Conservation (phyloP, 2,329 filamentous ascomycete genomes). For the Trichoderma harzianum region DNA sequence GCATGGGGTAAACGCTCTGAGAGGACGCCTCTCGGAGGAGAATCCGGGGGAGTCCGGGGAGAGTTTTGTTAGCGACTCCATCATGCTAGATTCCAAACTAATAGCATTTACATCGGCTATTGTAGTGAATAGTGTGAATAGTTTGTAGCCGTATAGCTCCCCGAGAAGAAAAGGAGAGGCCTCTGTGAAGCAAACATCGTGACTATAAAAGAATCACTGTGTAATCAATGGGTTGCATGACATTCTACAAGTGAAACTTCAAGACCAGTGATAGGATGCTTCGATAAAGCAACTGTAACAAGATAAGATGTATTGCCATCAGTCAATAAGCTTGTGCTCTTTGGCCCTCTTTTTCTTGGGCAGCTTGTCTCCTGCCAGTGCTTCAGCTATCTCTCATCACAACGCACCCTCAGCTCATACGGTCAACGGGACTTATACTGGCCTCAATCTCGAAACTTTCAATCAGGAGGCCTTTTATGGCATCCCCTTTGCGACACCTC, state of each 20-base stretch:
- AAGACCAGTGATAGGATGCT: background rate
- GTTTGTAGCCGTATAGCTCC: background rate
- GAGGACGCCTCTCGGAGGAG: background rate
- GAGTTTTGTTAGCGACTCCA: background rate
- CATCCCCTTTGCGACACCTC: conserved; percentile 1
- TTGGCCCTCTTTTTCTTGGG: background rate
- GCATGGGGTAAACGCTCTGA: background rate
- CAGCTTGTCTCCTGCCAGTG: background rate
- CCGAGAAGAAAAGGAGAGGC: background rate
- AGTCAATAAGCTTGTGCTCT: background rate
- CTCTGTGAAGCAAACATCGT: background rate
- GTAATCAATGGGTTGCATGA: background rate
- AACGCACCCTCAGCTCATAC: conserved; percentile 1
- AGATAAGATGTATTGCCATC: background rate
- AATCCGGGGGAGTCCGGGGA: conserved; percentile 14
- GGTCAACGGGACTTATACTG: conserved; percentile 10
- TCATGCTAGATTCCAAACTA: background rate
- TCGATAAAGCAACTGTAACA: background rate
- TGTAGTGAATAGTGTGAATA: background rate
- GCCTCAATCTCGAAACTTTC: background rate
- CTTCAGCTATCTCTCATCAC: background rate
- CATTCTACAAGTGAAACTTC: background rate
- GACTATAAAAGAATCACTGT: background rate
- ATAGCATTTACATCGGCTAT: background rate
- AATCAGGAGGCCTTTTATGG: conserved; percentile 11